Evolutionary conservation across 352 stramenopile species (phyloP).

Genomic region (Globisporangium recalcitrans): DNA sequence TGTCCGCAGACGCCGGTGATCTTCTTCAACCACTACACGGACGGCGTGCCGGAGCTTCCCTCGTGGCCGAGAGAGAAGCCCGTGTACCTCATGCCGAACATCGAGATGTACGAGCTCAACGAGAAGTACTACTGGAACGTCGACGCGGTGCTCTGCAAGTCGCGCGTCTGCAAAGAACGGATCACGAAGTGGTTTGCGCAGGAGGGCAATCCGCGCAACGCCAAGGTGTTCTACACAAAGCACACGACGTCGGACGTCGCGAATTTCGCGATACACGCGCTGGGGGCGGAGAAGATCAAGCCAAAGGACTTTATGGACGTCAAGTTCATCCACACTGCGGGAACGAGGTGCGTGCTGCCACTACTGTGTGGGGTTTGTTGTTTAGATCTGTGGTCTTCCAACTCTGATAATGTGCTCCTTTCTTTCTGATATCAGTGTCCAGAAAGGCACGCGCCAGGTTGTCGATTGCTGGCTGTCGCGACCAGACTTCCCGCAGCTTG

Average conservation of each 20-base stretch:
- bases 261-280: slow-evolving; percentile 18
- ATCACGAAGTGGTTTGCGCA: slow-evolving; percentile 48
- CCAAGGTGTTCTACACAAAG: slow-evolving; percentile 47
- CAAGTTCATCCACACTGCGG: slow-evolving; percentile 27
- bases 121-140: slow-evolving; percentile 30
- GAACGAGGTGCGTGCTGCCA: no score
- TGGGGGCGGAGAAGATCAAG: slow-evolving; percentile 17
- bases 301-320: slow-evolving; percentile 29
- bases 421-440: slow-evolving; percentile 32
- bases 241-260: slow-evolving; percentile 55
- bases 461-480: slow-evolving; percentile 47
- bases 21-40: slow-evolving; percentile 58
- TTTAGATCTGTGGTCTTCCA: no score
- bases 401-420: no score
- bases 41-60: slow-evolving; percentile 27
- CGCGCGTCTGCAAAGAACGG: slow-evolving; percentile 31
- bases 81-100: slow-evolving; percentile 45
- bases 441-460: slow-evolving; percentile 45
- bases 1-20: slow-evolving; percentile 42
- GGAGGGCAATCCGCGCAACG: slow-evolving; percentile 46
- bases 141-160: slow-evolving; percentile 48
- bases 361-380: no score
- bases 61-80: slow-evolving; percentile 32
- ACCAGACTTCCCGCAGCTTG: slow-evolving; percentile 30
- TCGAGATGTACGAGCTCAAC: slow-evolving; percentile 55